phyloP scores from a whole-genome alignment of 441 rosid genomes.

The Metrosideros polymorpha region DNA sequence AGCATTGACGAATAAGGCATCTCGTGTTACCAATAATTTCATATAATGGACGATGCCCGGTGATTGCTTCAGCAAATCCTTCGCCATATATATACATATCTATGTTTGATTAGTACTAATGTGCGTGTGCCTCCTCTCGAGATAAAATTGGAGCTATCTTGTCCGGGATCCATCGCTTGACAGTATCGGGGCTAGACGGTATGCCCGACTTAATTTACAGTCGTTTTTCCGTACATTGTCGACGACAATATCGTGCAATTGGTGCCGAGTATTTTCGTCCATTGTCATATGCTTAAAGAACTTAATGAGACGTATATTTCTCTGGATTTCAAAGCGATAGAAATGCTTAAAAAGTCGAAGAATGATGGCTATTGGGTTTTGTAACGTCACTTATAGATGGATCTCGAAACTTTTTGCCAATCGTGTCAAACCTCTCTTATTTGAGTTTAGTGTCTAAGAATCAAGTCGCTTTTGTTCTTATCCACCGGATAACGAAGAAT shows the following conservation, averaged over 20 bases:
- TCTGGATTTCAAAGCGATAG: neutral
- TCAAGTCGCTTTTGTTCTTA: neutral
- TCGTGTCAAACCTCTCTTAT: neutral
- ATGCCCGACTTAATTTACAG: neutral
- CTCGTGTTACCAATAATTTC: neutral
- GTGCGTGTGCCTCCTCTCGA: neutral
- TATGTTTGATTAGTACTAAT: too few relatives aligned
- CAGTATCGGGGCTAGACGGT: accelerated
- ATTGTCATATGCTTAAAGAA: neutral
- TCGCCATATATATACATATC: too few relatives aligned
- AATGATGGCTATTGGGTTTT: neutral
- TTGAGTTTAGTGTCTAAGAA: neutral
- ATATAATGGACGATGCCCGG: neutral
- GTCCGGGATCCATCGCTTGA: too few relatives aligned
- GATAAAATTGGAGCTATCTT: neutral
- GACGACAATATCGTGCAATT: too few relatives aligned
- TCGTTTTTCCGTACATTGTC: too few relatives aligned
- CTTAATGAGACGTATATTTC: neutral
- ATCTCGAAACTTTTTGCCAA: neutral
- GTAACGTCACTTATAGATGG: neutral
- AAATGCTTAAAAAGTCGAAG: neutral
- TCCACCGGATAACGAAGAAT: neutral
- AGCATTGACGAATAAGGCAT: neutral
- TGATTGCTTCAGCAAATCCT: neutral
- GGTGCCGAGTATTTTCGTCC: neutral